phyloP scores from a whole-genome alignment of 2,329 filamentous ascomycete species.

The Colletotrichum noveboracense region DNA sequence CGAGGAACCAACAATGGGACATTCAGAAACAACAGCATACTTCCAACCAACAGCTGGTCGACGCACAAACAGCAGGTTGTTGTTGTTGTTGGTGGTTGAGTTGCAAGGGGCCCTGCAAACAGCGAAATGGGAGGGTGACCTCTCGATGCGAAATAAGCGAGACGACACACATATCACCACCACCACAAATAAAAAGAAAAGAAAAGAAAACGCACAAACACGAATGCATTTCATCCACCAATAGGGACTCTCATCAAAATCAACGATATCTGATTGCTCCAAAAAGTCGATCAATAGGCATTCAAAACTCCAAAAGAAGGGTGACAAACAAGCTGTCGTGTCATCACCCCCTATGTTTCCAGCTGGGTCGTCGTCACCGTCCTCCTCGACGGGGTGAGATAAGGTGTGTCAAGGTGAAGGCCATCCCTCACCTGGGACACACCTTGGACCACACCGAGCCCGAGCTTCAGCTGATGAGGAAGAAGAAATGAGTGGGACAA shows the following conservation, averaged over 20 bases:
- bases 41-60: neutral
- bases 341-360: neutral
- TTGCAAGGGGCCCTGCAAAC: neutral
- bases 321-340: neutral
- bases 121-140: neutral
- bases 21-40: neutral
- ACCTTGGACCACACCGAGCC: neutral
- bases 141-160: neutral
- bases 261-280: neutral
- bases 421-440: neutral
- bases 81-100: neutral
- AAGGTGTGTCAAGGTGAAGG: neutral
- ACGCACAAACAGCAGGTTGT: neutral
- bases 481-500: neutral
- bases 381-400: neutral
- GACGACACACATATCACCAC: neutral
- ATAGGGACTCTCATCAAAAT: neutral
- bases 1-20: neutral
- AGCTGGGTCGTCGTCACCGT: neutral
- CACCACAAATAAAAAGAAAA: neutral
- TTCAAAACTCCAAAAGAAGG: neutral
- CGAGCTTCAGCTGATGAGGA: neutral
- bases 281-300: neutral
- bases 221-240: neutral
- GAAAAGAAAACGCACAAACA: neutral